Base-by-base conservation (phyloP, 164 flowering plant species). In the Aristolochia californica region DNA sequence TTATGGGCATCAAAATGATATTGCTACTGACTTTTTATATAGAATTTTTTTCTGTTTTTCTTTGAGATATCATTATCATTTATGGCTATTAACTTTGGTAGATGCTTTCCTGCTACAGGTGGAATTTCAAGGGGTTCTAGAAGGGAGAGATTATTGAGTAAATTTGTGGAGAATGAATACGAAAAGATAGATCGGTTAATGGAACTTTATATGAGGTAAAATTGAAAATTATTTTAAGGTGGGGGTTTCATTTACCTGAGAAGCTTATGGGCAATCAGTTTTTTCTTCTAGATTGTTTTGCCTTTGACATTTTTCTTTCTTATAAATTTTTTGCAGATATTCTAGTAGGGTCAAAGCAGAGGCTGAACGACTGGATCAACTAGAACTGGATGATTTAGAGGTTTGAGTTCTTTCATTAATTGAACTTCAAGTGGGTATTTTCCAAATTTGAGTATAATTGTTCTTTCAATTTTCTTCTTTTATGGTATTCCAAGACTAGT, bases 161-260 rank as follows among this genome's bases (percentile, higher is more conserved):
- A 94, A 75, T 94, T 94, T 69, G 84, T 87, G 56, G 99, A 90
- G 63, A 87, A 75, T 70, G 99, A 94, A 65, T 87, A 75, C 64
- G 99, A 94, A 76, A 94, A 94, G 80, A 83, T 94, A 63, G 99
- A 94, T 60, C 73, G 99, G 55, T 88, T 94, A 54, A 87, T 94
- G 97, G 97, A 94, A 69, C 94, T 90, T 14, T 85, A 84, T 70
- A 67, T 82, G 67, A 89, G 99, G 99, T 85, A 58, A 63, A 25
- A 28, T 48, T 51, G 30, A 22, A 18, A 83, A 57, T 65, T 23
- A 50, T 38, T n/a, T 48, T 1, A 55, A 15, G 13, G 23, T 24
- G 8, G 28, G 20, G 22, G 0, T 38, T 22, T 34, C 26, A n/a
- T 55, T 12, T 18, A 11, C 45, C 1, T 4, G 5, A 47, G 10